Conservation (phyloP, 306 rosid species). For the Hippophae rhamnoides region DNA sequence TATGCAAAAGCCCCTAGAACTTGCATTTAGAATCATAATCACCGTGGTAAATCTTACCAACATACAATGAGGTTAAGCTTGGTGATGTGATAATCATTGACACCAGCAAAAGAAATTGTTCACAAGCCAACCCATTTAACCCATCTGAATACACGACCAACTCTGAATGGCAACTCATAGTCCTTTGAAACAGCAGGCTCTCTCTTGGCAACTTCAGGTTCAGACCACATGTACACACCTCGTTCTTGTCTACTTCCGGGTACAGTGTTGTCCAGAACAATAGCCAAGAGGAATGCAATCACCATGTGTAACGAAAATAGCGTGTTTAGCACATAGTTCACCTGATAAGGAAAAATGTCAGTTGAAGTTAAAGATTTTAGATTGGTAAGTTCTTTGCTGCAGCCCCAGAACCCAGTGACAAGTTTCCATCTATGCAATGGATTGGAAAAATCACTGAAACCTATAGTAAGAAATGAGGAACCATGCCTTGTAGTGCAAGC, state of each 20-base stretch:
- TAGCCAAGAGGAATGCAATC: conserved; percentile 77
- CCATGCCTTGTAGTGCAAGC: not conserved
- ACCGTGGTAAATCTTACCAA: no score
- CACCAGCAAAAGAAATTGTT: not conserved
- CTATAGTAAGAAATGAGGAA: not conserved
- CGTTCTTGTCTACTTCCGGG: conserved; percentile 95
- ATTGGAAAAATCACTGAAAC: not conserved
- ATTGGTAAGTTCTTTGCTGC: no score
- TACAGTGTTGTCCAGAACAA: conserved; percentile 85
- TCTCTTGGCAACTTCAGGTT: conserved; percentile 62
- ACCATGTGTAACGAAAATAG: conserved; percentile 77
- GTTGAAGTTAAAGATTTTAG: not conserved
- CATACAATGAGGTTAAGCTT: not conserved
- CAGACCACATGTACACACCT: conserved; percentile 94
- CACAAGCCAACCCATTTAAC: conserved; percentile 92
- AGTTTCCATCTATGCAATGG: conserved; percentile 3
- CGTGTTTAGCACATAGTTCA: conserved; percentile 70
- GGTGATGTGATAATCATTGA: not conserved
- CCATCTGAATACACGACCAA: conserved; percentile 87
- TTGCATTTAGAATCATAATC: conserved; percentile 4
- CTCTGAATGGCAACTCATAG: conserved; percentile 70
- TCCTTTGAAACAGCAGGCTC: conserved; percentile 80
- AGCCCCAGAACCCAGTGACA: conserved; percentile 1
- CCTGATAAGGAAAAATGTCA: conserved; percentile 33
- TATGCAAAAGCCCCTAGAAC: conserved; percentile 8